Evolutionary conservation across 1,139 yeast genomes (phyloP), one percentile per base, ranked within the genome.

Genomic region (Suhomyces guaymorum): DNA sequence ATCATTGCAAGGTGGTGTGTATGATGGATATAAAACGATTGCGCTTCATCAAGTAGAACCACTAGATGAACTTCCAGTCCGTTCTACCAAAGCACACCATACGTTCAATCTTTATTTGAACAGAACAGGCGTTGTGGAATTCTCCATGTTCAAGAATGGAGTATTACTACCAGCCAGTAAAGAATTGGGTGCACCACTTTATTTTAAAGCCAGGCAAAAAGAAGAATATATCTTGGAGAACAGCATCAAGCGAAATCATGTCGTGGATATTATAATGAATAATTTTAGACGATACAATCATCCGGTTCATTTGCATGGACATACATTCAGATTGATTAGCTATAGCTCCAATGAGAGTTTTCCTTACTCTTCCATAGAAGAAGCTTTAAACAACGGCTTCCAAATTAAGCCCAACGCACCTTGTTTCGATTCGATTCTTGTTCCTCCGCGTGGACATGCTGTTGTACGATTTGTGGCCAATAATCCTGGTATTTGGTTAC

Each of bases 301-400:
- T 38, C 69, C 69, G 4, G 50, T 60, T 29, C 70, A 64, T 35
- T 42, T 64, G 21, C 70, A 64, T 41, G 70, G 70, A 3, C 70
- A 64, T 37, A 46, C 47, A 19, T 59, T 61, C 35, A 56, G 57
- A 35, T 41, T 56, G 7, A 42, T 62, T 7, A 55, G 60, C 39
- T 55, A 37, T 46, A 58, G 54, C 22, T 41, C 44, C 6, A 38
- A 35, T 7, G 47, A 45, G 16, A 47, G 43, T 19, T 61, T 61
- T 36, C 54, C 54, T 2, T 57, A 43, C 32, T 31, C 34, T 10
- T 41, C 60, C 4, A 44, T 56, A 10, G 49, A 41, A 15, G 58
- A 59, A n/a, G 63, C 63, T 3, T 21, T 48, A 2, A 34, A 26
- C 1, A 46, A 46, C 2, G 42, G 48, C 15, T 51, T 48, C 24